These are phyloP conservation scores for Lentinula guzmanii DNA, from an alignment of 768 basidiomycete genomes.

Conservation along the genomic window DNA sequence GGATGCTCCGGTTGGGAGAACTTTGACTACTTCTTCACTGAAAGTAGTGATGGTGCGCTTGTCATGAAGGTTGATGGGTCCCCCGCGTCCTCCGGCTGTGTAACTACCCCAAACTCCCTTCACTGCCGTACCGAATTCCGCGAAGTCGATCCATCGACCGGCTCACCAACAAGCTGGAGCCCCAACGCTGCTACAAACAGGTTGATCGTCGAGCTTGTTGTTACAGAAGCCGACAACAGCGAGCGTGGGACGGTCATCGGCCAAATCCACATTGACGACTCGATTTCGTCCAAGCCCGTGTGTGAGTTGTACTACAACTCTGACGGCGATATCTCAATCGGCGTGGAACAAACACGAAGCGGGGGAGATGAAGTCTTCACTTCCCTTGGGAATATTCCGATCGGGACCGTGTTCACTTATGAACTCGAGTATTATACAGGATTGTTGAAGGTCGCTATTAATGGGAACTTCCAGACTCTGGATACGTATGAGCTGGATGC, in stretches of 20 bases:
- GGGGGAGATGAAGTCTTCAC: neutral
- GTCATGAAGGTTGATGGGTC: slow-evolving; percentile 1
- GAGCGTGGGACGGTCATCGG: neutral
- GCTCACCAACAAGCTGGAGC: neutral
- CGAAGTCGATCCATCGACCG: neutral
- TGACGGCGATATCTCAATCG: neutral
- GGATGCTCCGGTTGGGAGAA: slow-evolving; percentile 1
- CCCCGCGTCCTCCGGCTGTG: neutral
- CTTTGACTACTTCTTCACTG: neutral
- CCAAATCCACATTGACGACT: slow-evolving; percentile 1
- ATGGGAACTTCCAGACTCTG: neutral
- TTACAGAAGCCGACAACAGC: neutral
- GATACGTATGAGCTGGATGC: slow-evolving; percentile 1
- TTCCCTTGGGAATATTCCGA: neutral
- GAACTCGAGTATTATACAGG: neutral
- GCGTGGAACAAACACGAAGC: neutral
- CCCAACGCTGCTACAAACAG: slow-evolving; percentile 2
- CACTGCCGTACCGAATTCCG: neutral
- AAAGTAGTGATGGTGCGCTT: neutral
- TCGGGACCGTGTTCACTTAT: slow-evolving; percentile 3
- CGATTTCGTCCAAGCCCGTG: neutral
- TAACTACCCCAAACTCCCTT: neutral
- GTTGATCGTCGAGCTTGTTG: neutral
- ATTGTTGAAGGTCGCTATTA: slow-evolving; percentile 1
- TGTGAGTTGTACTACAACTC: slow-evolving; percentile 4